A percentile compares a stretch with the other conserved stretches of the same genome.
phyloP scores from a whole-genome alignment of 805 yeast species.

The Nakazawaea sp. region DNA sequence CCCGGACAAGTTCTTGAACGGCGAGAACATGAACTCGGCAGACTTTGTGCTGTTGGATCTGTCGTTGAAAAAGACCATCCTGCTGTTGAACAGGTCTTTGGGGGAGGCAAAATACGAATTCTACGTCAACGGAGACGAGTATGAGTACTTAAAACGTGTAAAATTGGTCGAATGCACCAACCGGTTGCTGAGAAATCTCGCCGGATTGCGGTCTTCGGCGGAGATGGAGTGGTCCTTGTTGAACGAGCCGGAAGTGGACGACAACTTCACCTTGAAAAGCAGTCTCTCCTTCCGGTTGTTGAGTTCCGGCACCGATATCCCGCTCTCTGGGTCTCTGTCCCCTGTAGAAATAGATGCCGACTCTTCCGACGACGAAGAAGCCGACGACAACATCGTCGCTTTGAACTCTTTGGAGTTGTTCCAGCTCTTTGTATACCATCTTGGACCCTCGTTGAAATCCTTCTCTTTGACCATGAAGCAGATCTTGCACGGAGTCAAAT shows the following conservation, averaged over 20 bases:
- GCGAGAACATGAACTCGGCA: conserved; percentile 33
- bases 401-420: conserved; percentile 40
- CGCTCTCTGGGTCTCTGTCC: background rate
- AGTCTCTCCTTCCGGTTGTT: conserved; percentile 12
- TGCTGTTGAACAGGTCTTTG: conserved; percentile 30
- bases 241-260: conserved; percentile 18
- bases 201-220: conserved; percentile 62
- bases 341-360: background rate
- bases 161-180: conserved; percentile 45
- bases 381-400: conserved; percentile 20
- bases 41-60: conserved; percentile 30
- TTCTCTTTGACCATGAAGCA: conserved; percentile 57
- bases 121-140: conserved; percentile 43
- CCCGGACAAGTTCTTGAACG: conserved; percentile 41
- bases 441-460: conserved; percentile 70
- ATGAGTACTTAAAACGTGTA: conserved; percentile 38
- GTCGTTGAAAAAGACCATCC: conserved; percentile 32
- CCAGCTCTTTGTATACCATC: conserved; percentile 55
- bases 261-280: conserved; percentile 21
- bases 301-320: background rate
- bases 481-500: conserved; percentile 54
- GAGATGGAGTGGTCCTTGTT: conserved; percentile 59
- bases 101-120: conserved; percentile 63
- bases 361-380: conserved; percentile 13
- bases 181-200: conserved; percentile 47